Percentiles rank a stretch among this genome's conserved stretches.
These are phyloP conservation scores for Clonostachys rhizophaga DNA, from an alignment of 2,329 filamentous ascomycete genomes.

Conservation along the genomic window DNA sequence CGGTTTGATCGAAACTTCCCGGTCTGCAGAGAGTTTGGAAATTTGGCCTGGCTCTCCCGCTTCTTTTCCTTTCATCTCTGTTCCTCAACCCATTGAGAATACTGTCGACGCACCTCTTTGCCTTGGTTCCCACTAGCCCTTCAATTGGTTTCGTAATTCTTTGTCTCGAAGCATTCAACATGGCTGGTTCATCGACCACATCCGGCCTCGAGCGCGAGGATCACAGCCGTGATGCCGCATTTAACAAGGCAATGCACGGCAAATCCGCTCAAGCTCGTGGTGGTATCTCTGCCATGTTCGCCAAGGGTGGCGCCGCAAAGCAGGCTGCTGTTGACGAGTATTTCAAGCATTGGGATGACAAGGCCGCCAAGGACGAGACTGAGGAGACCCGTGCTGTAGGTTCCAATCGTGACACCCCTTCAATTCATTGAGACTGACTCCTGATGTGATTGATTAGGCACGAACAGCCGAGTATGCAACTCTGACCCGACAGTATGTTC, in stretches of 20 bases:
- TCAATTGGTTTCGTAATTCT: too few species aligned
- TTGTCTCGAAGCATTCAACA: constrained; percentile 24
- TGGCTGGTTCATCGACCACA: constrained; percentile 33
- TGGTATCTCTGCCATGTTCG: constrained; percentile 78
- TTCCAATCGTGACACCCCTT: constrained; percentile 1
- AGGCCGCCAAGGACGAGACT: constrained; percentile 74
- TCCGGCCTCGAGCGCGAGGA: constrained; percentile 72
- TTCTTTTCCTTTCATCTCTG: too few species aligned
- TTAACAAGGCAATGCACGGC: constrained; percentile 85
- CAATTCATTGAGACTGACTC: neutral
- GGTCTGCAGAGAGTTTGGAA: too few species aligned
- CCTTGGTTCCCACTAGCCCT: too few species aligned
- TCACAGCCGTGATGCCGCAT: constrained; percentile 79
- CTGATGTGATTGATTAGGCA: constrained; percentile 41
- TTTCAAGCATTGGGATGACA: constrained; percentile 96
- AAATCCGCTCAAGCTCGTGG: constrained; percentile 62
- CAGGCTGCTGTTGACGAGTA: constrained; percentile 84
- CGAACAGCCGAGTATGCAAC: constrained; percentile 87
- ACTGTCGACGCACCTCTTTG: too few species aligned
- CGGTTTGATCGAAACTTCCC: neutral
- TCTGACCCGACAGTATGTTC: constrained; percentile 81
- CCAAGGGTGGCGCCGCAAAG: constrained; percentile 73
- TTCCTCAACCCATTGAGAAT: too few species aligned
- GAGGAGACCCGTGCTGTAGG: constrained; percentile 73
- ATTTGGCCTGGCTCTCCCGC: too few species aligned